phyloP scores from a whole-genome alignment of 2,329 filamentous ascomycete genomes.

The Fusarium torreyae region DNA sequence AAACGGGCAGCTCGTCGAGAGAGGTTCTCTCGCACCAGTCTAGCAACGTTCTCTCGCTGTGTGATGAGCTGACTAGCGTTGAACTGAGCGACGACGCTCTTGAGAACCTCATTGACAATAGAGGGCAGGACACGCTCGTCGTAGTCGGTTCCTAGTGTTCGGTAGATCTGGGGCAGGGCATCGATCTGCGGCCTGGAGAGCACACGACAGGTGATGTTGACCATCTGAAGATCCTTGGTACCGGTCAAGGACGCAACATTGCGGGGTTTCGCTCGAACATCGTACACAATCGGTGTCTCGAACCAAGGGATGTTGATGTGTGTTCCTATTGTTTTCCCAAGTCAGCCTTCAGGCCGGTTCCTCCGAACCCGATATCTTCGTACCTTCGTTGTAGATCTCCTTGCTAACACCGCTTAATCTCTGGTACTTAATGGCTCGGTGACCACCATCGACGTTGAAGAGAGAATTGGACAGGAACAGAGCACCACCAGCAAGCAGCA shows the following conservation, averaged over 20 bases:
- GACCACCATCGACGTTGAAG: constrained; percentile 95
- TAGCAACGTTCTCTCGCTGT: constrained; percentile 96
- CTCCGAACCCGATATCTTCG: constrained; percentile 39
- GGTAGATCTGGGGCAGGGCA: constrained; percentile 95
- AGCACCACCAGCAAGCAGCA: constrained; percentile 64
- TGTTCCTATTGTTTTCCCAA: constrained; percentile 73
- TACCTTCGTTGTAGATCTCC: constrained; percentile 97
- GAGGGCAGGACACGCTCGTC: constrained; percentile 97
- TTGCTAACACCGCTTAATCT: constrained; percentile 92
- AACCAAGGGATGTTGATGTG: constrained; percentile 97
- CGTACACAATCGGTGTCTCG: constrained; percentile 96
- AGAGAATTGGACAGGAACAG: constrained; percentile 72
- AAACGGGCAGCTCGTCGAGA: constrained; percentile 92
- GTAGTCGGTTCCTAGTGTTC: constrained; percentile 94
- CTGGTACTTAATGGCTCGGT: constrained; percentile 98
- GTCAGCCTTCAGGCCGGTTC: constrained; percentile 37
- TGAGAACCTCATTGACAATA: constrained; percentile 98
- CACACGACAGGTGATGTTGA: constrained; percentile 99
- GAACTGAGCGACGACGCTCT: constrained; percentile 99
- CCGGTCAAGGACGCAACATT: constrained; percentile 97
- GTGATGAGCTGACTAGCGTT: constrained; percentile 99
- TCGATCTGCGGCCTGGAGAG: constrained; percentile 91
- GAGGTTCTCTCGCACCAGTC: constrained; percentile 92
- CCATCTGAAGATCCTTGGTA: constrained; percentile 99
- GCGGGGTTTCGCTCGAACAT: constrained; percentile 96